Evolutionary conservation across 768 basidiomycete genomes (phyloP), one percentile per base, ranked within the genome.

Genomic region (Tricholoma sp.): DNA sequence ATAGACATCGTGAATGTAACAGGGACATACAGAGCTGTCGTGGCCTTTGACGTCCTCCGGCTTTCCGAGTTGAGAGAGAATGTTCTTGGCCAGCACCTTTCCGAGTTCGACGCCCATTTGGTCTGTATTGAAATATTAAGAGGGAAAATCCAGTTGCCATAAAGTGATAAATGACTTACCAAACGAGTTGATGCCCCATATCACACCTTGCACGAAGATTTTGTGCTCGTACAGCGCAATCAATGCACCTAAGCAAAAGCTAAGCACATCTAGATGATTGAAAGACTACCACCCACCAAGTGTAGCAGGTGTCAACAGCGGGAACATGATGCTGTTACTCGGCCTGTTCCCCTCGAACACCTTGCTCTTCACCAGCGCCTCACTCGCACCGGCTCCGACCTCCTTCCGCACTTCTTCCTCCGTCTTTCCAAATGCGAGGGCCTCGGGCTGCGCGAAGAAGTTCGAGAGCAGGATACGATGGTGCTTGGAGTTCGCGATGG

Each of bases 81-180:
- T 98, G 64, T 88, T 89, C 84, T 98, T 98, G 1, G 97, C 97
- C 44, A 99, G 83, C 4, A 95, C 91, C 71, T 98, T 98, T 56
- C 95, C 95, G 54, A 98, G 88, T 72, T 98, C 96, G 61, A 98
- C 96, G 70, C 97, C 97, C 95, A 98, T 97, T 85, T 98, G 97
- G 72, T 98, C 93, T 92, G 65, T 13, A 57, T 17, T 49, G 9
- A 24, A 9, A n/a, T 49, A 17, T 33, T 31, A 50, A n/a, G 31
- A 20, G n/a, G 18, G 52, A 28, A 52, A 7, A 17, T 28, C 24
- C 24, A 20, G 2, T 11, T 2, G 1, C 53, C 33, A 32, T 31
- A 24, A 18, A 8, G 42, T 7, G 45, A n/a, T 53, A n/a, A 32
- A 10, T 6, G n/a, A 70, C 82, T 33, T 53, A 92, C 92, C 95